Base-by-base conservation (phyloP, 352 stramenopile genomes). In the Phytopythium kandeliae region DNA sequence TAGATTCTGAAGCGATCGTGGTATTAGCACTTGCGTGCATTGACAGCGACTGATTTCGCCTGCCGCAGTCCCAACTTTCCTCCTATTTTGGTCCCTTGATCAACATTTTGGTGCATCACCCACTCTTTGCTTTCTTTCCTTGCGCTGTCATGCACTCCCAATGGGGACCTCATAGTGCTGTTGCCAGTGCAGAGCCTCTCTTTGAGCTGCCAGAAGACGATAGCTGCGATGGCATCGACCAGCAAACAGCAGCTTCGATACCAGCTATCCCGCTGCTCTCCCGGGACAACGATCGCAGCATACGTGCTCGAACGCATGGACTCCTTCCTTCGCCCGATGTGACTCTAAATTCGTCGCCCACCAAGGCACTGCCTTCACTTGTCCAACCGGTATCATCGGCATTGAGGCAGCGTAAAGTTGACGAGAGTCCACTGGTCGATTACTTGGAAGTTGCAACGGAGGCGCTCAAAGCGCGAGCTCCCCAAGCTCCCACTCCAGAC, bases 201-300 rank as follows among this genome's bases (percentile, higher is more conserved):
- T 79, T 76, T 30, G 69, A 74, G 21, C 58, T 76, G 7, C 57
- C 46, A 7, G 58, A 44, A 19, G 57, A 63, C 33, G 57, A 45
- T 17, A 41, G 44, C 22, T 12, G 16, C 30, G 1, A 13, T 12
- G n/a, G 3, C 24, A 46, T 17, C 12, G 19, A 31, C 15, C 5
- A 3, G 7, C 0, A 51, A 8, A 15, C 10, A 26, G 17, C 28
- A n/a, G 26, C 17, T 26, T 0, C 17, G 11, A 24, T 16, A 7
- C 17, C 44, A 3, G 19, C 7, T 9, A 41, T 5, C 13, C 45
- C 3, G 26, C 45, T 9, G 11, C 13, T 30, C 9, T 11, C 6
- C 22, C 21, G 7, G 3, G n/a, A n/a, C 17, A 30, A 51, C 16
- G 6, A 3, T 11, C 12, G 4, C 45, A 46, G 16, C 22, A 45